A percentile compares a stretch with the other conserved stretches of the same genome.
phyloP scores from a whole-genome alignment of 139 green algal genomes.

The Coccomyxa sp. region DNA sequence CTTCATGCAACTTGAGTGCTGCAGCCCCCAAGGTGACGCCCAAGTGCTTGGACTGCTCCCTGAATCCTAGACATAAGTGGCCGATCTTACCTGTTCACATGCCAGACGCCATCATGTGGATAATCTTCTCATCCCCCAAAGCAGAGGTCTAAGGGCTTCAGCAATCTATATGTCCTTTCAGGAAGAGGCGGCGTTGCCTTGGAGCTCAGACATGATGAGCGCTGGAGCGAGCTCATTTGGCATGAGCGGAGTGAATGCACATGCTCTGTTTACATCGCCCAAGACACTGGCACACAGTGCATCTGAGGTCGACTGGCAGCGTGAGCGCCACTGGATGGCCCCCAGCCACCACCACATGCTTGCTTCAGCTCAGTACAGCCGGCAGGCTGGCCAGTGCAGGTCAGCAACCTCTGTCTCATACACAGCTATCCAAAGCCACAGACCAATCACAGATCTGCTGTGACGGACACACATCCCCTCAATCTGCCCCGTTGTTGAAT shows the following conservation, averaged over 20 bases:
- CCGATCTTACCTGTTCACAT: too few species aligned
- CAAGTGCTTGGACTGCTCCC: too few species aligned
- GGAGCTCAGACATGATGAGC: neutral
- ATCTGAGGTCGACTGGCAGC: slow-evolving; percentile 11
- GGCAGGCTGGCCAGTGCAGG: neutral
- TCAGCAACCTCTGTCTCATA: neutral
- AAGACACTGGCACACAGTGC: neutral
- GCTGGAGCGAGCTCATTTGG: slow-evolving; percentile 24
- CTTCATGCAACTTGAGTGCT: slow-evolving; percentile 2
- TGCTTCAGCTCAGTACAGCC: neutral
- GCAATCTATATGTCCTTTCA: too few species aligned
- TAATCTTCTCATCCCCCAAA: too few species aligned
- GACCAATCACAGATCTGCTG: too few species aligned
- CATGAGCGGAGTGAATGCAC: slow-evolving; percentile 32
- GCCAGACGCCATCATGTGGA: too few species aligned
- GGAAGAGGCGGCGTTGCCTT: neutral
- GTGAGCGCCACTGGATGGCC: slow-evolving; percentile 13
- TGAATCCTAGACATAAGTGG: too few species aligned
- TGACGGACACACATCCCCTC: too few species aligned
- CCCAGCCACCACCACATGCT: slow-evolving; percentile 18
- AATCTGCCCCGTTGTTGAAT: too few species aligned
- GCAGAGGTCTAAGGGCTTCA: too few species aligned
- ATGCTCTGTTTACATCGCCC: slow-evolving; percentile 4
- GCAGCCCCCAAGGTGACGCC: slow-evolving; percentile 3
- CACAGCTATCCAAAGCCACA: too few species aligned